phyloP scores from a whole-genome alignment of 2,329 filamentous ascomycete genomes.

The Diplodia mutila region DNA sequence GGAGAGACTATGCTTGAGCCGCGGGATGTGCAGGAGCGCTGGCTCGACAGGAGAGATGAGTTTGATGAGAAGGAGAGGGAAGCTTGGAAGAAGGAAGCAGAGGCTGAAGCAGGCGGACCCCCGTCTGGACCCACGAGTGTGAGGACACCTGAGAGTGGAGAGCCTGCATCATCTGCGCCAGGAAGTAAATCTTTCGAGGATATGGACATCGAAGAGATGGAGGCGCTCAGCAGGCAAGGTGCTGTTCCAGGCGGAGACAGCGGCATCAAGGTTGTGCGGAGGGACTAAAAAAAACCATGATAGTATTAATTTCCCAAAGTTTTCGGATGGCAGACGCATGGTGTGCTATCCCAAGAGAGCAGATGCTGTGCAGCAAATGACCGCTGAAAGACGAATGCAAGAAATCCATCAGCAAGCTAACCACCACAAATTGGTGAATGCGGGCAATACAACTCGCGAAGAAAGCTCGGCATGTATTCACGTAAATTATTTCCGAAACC shows the following conservation, averaged over 20 bases:
- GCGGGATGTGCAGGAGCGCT: slow-evolving; percentile 90
- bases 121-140: slow-evolving; percentile 15
- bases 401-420: not conserved
- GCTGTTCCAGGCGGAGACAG: slow-evolving; percentile 48
- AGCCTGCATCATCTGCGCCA: slow-evolving; percentile 2
- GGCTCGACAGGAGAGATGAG: slow-evolving; percentile 87
- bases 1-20: slow-evolving; percentile 73
- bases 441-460: not conserved
- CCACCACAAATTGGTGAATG: not conserved
- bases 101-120: slow-evolving; percentile 38
- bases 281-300: slow-evolving; percentile 36
- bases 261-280: slow-evolving; percentile 74
- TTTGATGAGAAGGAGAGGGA: slow-evolving; percentile 80
- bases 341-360: not conserved
- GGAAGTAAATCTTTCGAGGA: slow-evolving; percentile 32
- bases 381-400: not conserved
- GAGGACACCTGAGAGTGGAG: slow-evolving; percentile 27
- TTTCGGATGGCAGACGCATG: not conserved
- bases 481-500: not conserved
- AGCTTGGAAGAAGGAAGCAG: slow-evolving; percentile 75
- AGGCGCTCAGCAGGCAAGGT: slow-evolving; percentile 36
- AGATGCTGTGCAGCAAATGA: not conserved
- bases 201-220: slow-evolving; percentile 44
- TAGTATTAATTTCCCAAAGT: not conserved
- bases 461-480: not conserved